Evolutionary conservation across 2,329 filamentous ascomycete genomes (phyloP).

Genomic region (Aspergillus intermedius): DNA sequence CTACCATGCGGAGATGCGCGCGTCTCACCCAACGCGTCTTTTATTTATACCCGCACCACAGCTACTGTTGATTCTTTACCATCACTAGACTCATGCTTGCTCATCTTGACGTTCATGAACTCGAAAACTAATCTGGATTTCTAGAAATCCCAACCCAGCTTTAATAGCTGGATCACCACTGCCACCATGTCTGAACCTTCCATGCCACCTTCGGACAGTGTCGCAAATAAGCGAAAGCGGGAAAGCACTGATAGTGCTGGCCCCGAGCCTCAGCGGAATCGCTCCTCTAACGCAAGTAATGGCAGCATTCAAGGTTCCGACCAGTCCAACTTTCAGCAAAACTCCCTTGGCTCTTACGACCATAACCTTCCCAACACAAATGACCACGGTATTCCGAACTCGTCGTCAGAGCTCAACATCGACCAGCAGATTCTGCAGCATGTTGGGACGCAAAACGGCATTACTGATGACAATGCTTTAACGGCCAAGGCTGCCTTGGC

Average conservation of each 20-base stretch:
- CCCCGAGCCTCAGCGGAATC: slow-evolving; percentile 35
- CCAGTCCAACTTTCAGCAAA: slow-evolving; percentile 25
- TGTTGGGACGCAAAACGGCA: slow-evolving; percentile 49
- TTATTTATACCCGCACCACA: slow-evolving; percentile 12
- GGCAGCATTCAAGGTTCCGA: slow-evolving; percentile 31
- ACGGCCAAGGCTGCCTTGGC: slow-evolving; percentile 44
- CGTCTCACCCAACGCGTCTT: slow-evolving; percentile 25
- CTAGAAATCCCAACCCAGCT: slow-evolving; percentile 4
- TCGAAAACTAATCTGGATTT: background rate
- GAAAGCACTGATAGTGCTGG: slow-evolving; percentile 34
- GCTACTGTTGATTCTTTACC: background rate
- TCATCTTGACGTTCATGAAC: background rate
- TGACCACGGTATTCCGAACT: slow-evolving; percentile 33
- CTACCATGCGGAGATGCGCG: slow-evolving; percentile 15
- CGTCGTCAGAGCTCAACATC: slow-evolving; percentile 35
- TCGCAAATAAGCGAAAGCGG: slow-evolving; percentile 36
- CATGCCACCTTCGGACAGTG: slow-evolving; percentile 29
- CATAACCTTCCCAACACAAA: slow-evolving; percentile 30
- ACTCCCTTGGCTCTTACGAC: background rate
- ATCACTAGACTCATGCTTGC: background rate
- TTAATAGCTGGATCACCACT: background rate
- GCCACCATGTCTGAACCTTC: slow-evolving; percentile 33
- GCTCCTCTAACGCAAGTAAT: slow-evolving; percentile 35
- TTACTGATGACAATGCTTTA: slow-evolving; percentile 41
- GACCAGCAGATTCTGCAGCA: slow-evolving; percentile 44